Conservation (phyloP, 441 rosid species). For the Syzygium malaccense region DNA sequence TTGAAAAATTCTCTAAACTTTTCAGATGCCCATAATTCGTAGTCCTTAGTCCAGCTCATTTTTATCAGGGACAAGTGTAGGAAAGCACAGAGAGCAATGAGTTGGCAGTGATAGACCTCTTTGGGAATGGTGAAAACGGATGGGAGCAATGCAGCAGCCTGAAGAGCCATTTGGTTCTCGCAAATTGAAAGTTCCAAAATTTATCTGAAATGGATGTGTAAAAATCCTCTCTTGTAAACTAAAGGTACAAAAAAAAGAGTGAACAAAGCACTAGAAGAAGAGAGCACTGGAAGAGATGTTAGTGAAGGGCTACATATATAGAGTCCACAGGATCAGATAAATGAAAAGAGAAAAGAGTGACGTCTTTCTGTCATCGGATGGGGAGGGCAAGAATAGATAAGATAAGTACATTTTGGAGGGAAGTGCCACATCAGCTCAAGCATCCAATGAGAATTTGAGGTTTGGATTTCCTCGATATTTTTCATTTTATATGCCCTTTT, state of each 20-base stretch:
- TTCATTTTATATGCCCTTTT: neutral
- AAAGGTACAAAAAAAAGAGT: neutral
- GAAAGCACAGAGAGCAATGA: neutral
- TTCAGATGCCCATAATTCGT: neutral
- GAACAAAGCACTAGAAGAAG: neutral
- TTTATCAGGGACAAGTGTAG: neutral
- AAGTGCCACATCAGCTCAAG: constrained; percentile 35
- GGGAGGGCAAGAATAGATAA: constrained; percentile 33
- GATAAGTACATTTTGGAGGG: constrained; percentile 27
- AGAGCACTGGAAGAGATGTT: constrained; percentile 5
- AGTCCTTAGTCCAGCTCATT: neutral
- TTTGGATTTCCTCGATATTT: constrained; percentile 43
- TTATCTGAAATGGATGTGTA: neutral
- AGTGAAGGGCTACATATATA: neutral
- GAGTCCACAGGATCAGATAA: neutral
- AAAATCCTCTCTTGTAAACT: neutral
- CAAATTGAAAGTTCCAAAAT: neutral
- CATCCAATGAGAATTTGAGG: constrained; percentile 40
- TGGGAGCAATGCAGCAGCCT: constrained; percentile 69
- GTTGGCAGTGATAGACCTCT: constrained; percentile 36
- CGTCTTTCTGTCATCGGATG: constrained; percentile 4
- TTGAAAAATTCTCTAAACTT: neutral
- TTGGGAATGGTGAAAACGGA: constrained; percentile 53
- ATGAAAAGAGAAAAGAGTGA: neutral
- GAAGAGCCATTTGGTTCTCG: constrained; percentile 50